Base-by-base conservation (phyloP, 805 yeast genomes). In the Cyberlindnera samutprakarnensis region DNA sequence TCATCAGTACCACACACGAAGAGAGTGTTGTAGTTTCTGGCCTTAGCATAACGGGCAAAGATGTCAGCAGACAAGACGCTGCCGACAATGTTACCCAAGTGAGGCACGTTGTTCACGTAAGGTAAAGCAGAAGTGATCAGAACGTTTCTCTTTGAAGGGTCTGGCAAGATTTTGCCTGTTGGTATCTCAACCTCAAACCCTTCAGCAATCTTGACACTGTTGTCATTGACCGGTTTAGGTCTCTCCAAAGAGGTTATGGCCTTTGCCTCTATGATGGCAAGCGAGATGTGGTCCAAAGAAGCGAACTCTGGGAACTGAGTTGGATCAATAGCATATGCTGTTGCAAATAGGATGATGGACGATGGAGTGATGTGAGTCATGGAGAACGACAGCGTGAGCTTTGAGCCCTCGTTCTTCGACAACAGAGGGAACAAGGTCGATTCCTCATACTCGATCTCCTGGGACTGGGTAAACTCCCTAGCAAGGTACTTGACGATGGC, bases 1-100 rank as follows among this genome's bases (percentile, higher is more conserved):
- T 92, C 99, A 57, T 92, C 99, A 23, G 98, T 92, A 63, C 99
- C 99, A 61, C 98, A 87, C 36, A 92, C 62, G 52, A 66, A 92
- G 43, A 92, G 64, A 14, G 95, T 68, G 57, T 88, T 92, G 63
- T 80, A 79, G 58, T 86, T 83, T 66, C 96, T 77, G 48, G 80
- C 78, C 59, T 87, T 88, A 56, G 83, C 75, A 59, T 84, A 92
- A 54, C 97, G 77, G 35, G 96, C 71, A 60, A 73, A 92, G 41
- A 90, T 84, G 63, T 92, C 99, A 21, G 98, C 98, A 37, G 87
- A 75, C 43, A 92, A 70, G 23, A 90, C 96, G 20, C 95, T 82
- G 6, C 99, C 99, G 35, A 92, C 77, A 46, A 92, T 87, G 64
- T 92, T 92, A 51, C 99, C 99, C 56, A 92, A 70, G 62, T 92